These are phyloP conservation scores for Aspergillus piperis DNA, from an alignment of 2,329 filamentous ascomycete genomes.

Conservation along the genomic window DNA sequence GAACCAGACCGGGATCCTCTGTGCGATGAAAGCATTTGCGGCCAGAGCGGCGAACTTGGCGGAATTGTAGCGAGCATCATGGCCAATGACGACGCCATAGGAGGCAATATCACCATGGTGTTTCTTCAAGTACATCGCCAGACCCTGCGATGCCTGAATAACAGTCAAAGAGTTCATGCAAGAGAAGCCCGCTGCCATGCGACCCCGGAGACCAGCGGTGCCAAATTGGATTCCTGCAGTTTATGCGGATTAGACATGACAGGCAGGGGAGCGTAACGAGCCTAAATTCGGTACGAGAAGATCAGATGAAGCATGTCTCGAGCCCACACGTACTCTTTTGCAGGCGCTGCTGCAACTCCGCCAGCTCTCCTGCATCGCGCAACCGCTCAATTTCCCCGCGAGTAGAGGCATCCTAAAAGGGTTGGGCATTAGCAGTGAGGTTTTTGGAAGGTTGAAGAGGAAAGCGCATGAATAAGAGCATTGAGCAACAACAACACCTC, in stretches of 20 bases:
- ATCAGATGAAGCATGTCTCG: background rate
- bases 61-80: slow-evolving; percentile 65
- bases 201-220: slow-evolving; percentile 63
- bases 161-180: slow-evolving; percentile 62
- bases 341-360: slow-evolving; percentile 56
- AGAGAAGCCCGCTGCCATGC: slow-evolving; percentile 66
- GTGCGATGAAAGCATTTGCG: slow-evolving; percentile 60
- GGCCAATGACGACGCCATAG: slow-evolving; percentile 60
- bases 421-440: slow-evolving; percentile 7
- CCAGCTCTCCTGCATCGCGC: slow-evolving; percentile 46
- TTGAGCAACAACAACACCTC: no score
- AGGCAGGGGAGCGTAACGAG: background rate
- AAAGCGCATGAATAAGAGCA: background rate
- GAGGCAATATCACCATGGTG: slow-evolving; percentile 45
- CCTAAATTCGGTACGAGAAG: slow-evolving; percentile 4
- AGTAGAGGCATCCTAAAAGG: slow-evolving; percentile 51
- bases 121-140: slow-evolving; percentile 60
- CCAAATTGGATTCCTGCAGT: slow-evolving; percentile 59
- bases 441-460: background rate
- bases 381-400: slow-evolving; percentile 57
- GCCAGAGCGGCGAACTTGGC: slow-evolving; percentile 61
- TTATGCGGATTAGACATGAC: slow-evolving; percentile 11
- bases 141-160: slow-evolving; percentile 65
- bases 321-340: slow-evolving; percentile 45
- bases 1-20: slow-evolving; percentile 61